Base-by-base conservation (phyloP, 306 rosid genomes). In the Prunus fruticosa region DNA sequence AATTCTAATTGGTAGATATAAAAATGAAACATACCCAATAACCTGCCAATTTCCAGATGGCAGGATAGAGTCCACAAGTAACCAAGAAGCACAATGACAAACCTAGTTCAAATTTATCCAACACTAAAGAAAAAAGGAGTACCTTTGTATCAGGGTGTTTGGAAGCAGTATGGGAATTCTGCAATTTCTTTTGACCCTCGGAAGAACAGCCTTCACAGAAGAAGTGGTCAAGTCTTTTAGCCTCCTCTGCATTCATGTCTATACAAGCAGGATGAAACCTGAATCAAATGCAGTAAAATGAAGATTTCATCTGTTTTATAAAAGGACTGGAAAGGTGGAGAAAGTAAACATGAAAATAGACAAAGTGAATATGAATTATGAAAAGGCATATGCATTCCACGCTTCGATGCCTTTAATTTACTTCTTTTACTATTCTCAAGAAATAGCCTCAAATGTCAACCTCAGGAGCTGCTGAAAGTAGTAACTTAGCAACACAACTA, bases 211-310 rank as follows among this genome's bases (percentile, higher is more conserved):
- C 70, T 86, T 92, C 99, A 78, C 99, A 96, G 74, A 82, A 96
- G 87, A 96, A 96, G 86, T 89, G 91, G 61, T 96, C 98, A 25
- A 96, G 93, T 84, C 93, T 84, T 78, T 89, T 77, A 50, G 99
- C 98, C 85, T 96, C 98, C 87, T 96, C 96, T 61, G 81, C 87
- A 67, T 91, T 88, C 99, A 96, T 96, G 91, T 96, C 97, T 89
- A 96, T 91, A 88, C 99, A 96, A 81, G 91, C 90, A 86, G 99
- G 99, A 82, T 96, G 99, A 82, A 96, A 96, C 99, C 99, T 96
- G 92, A 82, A 95, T 84, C 81, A 90, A 84, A 69, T 84, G 80
- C 62, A 80, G 72, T 71, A 80, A 78, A 88, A 70, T 80, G 75
- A 87, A 85, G 68, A 83, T 61, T 67, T 69, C 75, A 82, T 81